Evolutionary conservation across 2,329 filamentous ascomycete genomes (phyloP), one percentile per base, ranked within the genome.

Genomic region (Juglanconis juglandina): DNA sequence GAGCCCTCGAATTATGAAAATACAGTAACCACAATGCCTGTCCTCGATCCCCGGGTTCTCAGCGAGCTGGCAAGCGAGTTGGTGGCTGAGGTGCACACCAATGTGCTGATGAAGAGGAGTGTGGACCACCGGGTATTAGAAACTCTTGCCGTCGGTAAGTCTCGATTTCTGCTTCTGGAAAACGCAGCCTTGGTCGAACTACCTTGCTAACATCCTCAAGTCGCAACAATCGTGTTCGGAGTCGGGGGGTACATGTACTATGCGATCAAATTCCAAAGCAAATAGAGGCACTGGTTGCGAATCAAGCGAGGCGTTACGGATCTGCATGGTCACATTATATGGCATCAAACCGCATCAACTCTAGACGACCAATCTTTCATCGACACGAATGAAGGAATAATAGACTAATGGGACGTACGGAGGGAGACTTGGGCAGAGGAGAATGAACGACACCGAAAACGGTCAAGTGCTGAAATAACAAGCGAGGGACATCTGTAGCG

Each of bases 221-320:
- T 62, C 5, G 33, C 46, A 4, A 60, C 57, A 5, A 60, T 56
- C 30, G 30, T 62, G 13, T 62, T 62, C 37, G 60, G 60, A 8
- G 60, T 62, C 2, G 60, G 60, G n/a, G 57, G 57, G 2, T 62
- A 62, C 37, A 62, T 62, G 60, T 62, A 62, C 53, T 62, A 60
- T 5, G 60, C 60, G 24, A 62, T 62, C 34, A 59, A 53, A 24
- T 35, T 57, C 17, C 57, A 60, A 14, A 60, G 57, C 60, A 62
- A 62, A 60, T 62, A 34, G 24, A 42, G 24, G 5, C 30, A 10
- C 44, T 4, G 32, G 24, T 37, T n/a, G 17, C 17, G 33, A 3
- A n/a, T 13, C 53, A 14, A 48, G n/a, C 17, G n/a, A 6, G 32
- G 41, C 33, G 32, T 30, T 37, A 9, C 30, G 24, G 37, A 37